Evolutionary conservation across 2,329 filamentous ascomycete species (phyloP).

Genomic region (Sporothrix brunneoviolacea): DNA sequence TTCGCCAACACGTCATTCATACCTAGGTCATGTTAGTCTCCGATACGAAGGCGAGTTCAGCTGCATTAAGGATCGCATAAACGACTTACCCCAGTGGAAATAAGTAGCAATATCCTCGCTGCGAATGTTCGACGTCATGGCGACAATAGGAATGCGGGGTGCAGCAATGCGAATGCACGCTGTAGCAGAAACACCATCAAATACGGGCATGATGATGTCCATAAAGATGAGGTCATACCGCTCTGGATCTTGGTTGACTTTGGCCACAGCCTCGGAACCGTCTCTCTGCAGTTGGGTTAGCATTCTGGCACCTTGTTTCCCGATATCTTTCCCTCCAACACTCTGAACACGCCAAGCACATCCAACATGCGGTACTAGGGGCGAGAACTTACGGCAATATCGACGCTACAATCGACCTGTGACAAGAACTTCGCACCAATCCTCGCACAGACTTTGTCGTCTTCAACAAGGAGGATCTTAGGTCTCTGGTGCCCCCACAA

Average conservation of each 20-base stretch:
- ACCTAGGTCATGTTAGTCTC: slow-evolving; percentile 45
- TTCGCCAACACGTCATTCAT: slow-evolving; percentile 98
- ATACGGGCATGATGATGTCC: slow-evolving; percentile 95
- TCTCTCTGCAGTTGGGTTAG: too few relatives aligned
- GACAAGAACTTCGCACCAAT: slow-evolving; percentile 63
- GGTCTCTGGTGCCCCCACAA: slow-evolving; percentile 60
- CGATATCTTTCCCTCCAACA: too few relatives aligned
- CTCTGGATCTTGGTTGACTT: slow-evolving; percentile 52
- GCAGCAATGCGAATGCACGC: slow-evolving; percentile 87
- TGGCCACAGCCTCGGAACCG: slow-evolving; percentile 84
- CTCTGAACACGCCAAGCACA: too few relatives aligned
- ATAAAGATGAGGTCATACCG: slow-evolving; percentile 68
- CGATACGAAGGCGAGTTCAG: too few relatives aligned
- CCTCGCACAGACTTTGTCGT: slow-evolving; percentile 59
- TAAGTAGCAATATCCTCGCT: slow-evolving; percentile 96
- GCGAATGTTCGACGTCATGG: slow-evolving; percentile 97
- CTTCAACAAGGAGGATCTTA: slow-evolving; percentile 84
- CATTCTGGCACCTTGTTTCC: too few relatives aligned
- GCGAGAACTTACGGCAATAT: slow-evolving; percentile 51
- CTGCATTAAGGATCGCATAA: neutral
- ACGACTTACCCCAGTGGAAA: slow-evolving; percentile 81
- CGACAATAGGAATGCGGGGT: slow-evolving; percentile 78
- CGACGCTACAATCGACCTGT: slow-evolving; percentile 60
- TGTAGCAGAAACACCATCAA: slow-evolving; percentile 91
- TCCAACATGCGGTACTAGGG: neutral